Conservation (phyloP, 768 basidiomycete species). For the Suillus clintonianus region DNA sequence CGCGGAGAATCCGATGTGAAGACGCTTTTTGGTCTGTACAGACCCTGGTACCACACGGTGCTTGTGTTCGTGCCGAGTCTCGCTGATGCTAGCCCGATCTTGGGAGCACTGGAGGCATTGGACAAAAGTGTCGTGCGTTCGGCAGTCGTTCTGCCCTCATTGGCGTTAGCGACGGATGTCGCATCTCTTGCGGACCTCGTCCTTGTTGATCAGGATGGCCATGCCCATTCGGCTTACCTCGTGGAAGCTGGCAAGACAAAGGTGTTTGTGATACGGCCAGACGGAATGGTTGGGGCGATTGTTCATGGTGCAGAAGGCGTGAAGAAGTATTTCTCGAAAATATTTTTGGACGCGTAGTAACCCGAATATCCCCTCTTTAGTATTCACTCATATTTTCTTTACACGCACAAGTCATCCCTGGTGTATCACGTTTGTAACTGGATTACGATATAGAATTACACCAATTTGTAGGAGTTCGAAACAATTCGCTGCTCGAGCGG, state of each 20-base stretch:
- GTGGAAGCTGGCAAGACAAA: constrained; percentile 29
- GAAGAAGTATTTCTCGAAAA: constrained; percentile 16
- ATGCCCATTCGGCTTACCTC: constrained; percentile 39
- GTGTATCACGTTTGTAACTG: too few relatives aligned
- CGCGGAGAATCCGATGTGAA: constrained; percentile 9
- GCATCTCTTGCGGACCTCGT: constrained; percentile 25
- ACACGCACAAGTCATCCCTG: too few relatives aligned
- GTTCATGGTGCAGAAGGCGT: constrained; percentile 16
- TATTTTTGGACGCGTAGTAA: not conserved
- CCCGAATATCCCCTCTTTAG: too few relatives aligned
- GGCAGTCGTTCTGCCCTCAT: constrained; percentile 1
- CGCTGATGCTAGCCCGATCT: constrained; percentile 8
- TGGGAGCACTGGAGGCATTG: not conserved
- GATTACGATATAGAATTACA: too few relatives aligned
- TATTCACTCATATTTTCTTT: too few relatives aligned
- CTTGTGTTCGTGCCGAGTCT: constrained; percentile 12
- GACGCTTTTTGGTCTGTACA: constrained; percentile 31
- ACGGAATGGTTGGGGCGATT: constrained; percentile 43
- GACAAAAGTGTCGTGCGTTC: not conserved
- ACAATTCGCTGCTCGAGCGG: too few relatives aligned
- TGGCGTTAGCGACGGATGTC: not conserved
- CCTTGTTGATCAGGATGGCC: constrained; percentile 34
- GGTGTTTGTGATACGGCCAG: constrained; percentile 39
- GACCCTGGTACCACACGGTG: constrained; percentile 10
- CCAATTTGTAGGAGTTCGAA: too few relatives aligned